A percentile compares a stretch with the other conserved stretches of the same genome.
These are phyloP conservation scores for Alternaria ventricosa DNA, from an alignment of 2,329 filamentous ascomycete species.

Conservation along the genomic window DNA sequence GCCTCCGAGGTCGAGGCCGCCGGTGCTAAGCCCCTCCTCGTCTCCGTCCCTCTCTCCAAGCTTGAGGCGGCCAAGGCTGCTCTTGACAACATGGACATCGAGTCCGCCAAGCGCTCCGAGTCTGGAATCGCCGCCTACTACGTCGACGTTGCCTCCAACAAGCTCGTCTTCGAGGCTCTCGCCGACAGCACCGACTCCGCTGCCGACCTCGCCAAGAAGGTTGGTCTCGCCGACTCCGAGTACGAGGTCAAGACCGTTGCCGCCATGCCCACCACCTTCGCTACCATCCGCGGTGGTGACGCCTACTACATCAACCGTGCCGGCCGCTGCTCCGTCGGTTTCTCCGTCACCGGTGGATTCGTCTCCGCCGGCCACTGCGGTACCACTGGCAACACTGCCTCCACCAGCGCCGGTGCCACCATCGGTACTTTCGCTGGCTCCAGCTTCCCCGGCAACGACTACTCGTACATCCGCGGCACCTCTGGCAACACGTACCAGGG, in stretches of 20 bases:
- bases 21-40: conserved; percentile 45
- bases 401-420: conserved; percentile 40
- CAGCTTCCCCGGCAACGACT: conserved; percentile 51
- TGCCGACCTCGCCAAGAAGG: conserved; percentile 46
- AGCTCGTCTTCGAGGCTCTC: conserved; percentile 51
- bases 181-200: conserved; percentile 46
- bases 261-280: conserved; percentile 45
- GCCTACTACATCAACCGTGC: conserved; percentile 47
- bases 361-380: conserved; percentile 53
- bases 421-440: conserved; percentile 50
- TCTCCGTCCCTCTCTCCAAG: conserved; percentile 47
- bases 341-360: conserved; percentile 52
- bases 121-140: conserved; percentile 49
- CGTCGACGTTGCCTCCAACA: conserved; percentile 51
- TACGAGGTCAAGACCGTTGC: conserved; percentile 48
- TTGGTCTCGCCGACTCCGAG: conserved; percentile 47
- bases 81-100: conserved; percentile 48
- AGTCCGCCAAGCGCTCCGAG: conserved; percentile 26
- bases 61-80: conserved; percentile 49
- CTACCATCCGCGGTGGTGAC: conserved; percentile 48
- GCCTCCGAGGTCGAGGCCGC: conserved; percentile 46
- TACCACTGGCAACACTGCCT: conserved; percentile 36
- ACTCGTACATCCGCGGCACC: conserved; percentile 47
- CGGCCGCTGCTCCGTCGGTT: conserved; percentile 51
- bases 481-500: conserved; percentile 41